Percentiles rank a stretch among this genome's conserved stretches.
Evolutionary conservation across 345 rosid genomes (phyloP).

Genomic region (Gossypium ekmanianum): DNA sequence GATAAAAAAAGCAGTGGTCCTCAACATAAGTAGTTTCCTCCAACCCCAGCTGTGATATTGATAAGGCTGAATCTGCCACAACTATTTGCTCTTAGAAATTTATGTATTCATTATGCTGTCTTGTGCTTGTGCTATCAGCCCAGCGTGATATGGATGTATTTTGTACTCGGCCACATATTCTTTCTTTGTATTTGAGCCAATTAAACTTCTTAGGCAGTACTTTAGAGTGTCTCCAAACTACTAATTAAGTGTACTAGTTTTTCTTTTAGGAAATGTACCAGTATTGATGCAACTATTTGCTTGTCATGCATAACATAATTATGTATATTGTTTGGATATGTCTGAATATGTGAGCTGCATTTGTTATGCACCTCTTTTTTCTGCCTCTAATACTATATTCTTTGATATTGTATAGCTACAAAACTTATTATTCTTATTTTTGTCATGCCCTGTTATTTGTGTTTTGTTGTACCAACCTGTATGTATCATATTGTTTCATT

Average conservation of each 20-base stretch:
- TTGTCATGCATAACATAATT: neutral
- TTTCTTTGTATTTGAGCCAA: neutral
- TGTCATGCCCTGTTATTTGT: too few species aligned
- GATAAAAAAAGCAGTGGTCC: neutral
- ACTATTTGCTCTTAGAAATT: neutral
- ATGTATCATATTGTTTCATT: too few species aligned
- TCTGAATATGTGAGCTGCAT: slow-evolving; percentile 3
- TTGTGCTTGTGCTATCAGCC: neutral
- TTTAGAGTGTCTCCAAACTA: slow-evolving; percentile 1
- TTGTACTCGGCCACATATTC: neutral
- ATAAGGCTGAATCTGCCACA: neutral
- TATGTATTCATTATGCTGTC: slow-evolving; percentile 4
- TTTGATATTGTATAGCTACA: neutral
- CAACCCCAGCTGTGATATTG: neutral
- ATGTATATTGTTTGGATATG: neutral
- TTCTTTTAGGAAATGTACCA: neutral
- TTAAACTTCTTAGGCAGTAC: neutral
- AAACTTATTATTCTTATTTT: too few species aligned
- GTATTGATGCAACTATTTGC: neutral
- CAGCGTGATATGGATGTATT: neutral
- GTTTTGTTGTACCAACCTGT: neutral
- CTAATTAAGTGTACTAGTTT: neutral
- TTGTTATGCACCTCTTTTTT: neutral
- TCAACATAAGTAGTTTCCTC: neutral
- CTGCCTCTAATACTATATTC: neutral